A percentile compares a stretch with the other conserved stretches of the same genome.
Conservation (phyloP, 768 basidiomycete genomes). For the Cyclocybe cylindracea region DNA sequence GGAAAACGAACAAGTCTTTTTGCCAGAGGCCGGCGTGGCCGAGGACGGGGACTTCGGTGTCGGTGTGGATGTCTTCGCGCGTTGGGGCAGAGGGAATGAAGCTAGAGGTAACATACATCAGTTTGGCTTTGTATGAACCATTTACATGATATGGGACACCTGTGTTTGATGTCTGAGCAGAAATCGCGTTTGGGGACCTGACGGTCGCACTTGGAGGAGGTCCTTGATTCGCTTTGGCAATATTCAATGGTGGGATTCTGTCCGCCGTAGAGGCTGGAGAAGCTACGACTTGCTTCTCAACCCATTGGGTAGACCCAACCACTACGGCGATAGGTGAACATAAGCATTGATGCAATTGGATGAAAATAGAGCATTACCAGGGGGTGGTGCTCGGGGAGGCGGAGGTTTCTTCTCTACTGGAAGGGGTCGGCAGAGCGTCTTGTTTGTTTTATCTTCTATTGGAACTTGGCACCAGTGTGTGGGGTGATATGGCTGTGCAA, state of each 20-base stretch:
- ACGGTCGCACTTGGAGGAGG: too few species aligned
- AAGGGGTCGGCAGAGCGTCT: conserved; percentile 44
- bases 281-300: conserved; percentile 18
- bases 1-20: conserved; percentile 2
- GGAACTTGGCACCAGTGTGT: conserved; percentile 43
- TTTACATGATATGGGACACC: neutral
- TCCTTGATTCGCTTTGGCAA: neutral
- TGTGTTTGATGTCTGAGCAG: neutral
- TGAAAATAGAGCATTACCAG: conserved; percentile 21
- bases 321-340: conserved; percentile 22
- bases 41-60: neutral
- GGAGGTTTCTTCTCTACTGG: conserved; percentile 35
- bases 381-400: conserved; percentile 22
- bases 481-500: conserved; percentile 40
- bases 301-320: conserved; percentile 40
- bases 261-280: conserved; percentile 10
- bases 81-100: neutral
- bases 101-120: neutral
- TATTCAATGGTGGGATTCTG: conserved; percentile 20
- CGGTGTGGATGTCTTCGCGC: too few species aligned
- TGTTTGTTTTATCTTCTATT: conserved; percentile 43
- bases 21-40: neutral
- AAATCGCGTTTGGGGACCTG: too few species aligned
- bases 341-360: neutral
- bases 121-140: neutral